Evolutionary conservation across 352 stramenopile genomes (phyloP).

Genomic region (Globisporangium iwayamae): DNA sequence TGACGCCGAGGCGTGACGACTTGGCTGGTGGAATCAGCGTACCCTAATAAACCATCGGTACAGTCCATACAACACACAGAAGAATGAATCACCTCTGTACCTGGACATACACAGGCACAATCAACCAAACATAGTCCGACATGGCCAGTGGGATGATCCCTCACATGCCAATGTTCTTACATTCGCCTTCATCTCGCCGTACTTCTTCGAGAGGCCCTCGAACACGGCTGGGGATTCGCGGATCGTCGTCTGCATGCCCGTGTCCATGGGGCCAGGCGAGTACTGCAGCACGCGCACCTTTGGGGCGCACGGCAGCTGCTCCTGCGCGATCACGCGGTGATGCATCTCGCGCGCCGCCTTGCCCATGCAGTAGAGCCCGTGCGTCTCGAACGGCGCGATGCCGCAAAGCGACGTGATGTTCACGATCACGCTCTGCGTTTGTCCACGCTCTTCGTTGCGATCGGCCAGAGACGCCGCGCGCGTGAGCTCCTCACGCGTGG

Average conservation of each 20-base stretch:
- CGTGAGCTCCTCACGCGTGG: conserved; percentile 33
- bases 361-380: conserved; percentile 77
- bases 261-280: conserved; percentile 85
- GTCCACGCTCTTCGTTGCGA: conserved; percentile 8
- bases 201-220: conserved; percentile 36
- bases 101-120: neutral
- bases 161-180: conserved; percentile 3
- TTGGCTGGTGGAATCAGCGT: conserved; percentile 43
- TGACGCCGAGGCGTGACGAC: conserved; percentile 62
- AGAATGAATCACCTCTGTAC: neutral
- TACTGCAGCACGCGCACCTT: conserved; percentile 77
- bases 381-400: conserved; percentile 75
- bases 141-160: neutral
- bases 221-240: conserved; percentile 46
- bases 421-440: conserved; percentile 39
- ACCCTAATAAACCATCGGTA: conserved; percentile 18
- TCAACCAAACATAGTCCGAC: neutral
- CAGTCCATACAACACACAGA: neutral
- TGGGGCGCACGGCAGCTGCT: conserved; percentile 30
- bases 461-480: neutral
- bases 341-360: conserved; percentile 90
- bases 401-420: conserved; percentile 87
- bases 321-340: conserved; percentile 55
- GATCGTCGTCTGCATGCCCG: conserved; percentile 76
- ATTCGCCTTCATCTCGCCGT: conserved; percentile 44